Conservation (phyloP, 805 yeast species). For the Candida oleophila region DNA sequence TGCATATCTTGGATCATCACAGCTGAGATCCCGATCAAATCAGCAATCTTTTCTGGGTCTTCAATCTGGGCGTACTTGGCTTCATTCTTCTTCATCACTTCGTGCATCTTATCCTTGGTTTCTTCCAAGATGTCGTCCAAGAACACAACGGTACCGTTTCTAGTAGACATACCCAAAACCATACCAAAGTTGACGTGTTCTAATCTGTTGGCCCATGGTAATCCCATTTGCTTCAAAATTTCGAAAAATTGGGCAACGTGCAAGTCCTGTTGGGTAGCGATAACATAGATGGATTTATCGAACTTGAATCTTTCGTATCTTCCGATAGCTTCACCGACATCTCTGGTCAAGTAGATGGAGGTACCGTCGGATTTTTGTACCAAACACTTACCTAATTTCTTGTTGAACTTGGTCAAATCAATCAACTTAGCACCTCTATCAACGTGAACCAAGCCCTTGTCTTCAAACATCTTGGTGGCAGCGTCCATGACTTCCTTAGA, state of each 20-base stretch:
- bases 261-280: slow-evolving; percentile 95
- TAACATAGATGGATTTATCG: slow-evolving; percentile 94
- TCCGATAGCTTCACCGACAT: slow-evolving; percentile 92
- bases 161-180: slow-evolving; percentile 98
- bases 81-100: slow-evolving; percentile 91
- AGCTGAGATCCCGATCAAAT: slow-evolving; percentile 92
- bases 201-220: slow-evolving; percentile 78
- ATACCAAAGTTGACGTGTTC: slow-evolving; percentile 92
- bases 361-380: slow-evolving; percentile 96
- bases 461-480: slow-evolving; percentile 61
- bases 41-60: slow-evolving; percentile 93
- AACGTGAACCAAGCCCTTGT: slow-evolving; percentile 70
- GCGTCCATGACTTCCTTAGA: slow-evolving; percentile 66
- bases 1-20: slow-evolving; percentile 99
- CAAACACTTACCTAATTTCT: slow-evolving; percentile 89
- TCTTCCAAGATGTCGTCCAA: slow-evolving; percentile 90
- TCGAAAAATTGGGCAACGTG: slow-evolving; percentile 93
- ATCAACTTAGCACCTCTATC: slow-evolving; percentile 90
- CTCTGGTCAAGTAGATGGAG: slow-evolving; percentile 90
- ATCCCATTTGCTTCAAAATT: slow-evolving; percentile 86
- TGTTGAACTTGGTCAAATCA: slow-evolving; percentile 80
- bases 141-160: slow-evolving; percentile 98
- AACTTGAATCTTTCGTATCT: slow-evolving; percentile 82
- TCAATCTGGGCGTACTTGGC: slow-evolving; percentile 89
- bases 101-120: slow-evolving; percentile 91